Evolutionary conservation across 163 green algal species (phyloP), one percentile per base, ranked within the genome.

Genomic region (Scenedesmus sp.): DNA sequence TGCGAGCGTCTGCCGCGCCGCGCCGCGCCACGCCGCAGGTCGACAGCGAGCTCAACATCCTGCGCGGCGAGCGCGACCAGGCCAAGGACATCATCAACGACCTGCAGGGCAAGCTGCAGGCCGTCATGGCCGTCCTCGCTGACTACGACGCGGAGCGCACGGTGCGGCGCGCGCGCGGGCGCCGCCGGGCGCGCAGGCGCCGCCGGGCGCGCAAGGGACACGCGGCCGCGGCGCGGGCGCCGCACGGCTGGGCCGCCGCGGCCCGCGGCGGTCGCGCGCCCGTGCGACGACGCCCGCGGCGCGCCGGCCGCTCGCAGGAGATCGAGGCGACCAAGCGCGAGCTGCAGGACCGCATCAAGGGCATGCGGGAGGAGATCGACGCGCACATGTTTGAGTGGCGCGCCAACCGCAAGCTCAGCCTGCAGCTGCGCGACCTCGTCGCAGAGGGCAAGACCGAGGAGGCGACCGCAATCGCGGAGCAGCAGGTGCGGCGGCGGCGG

Each of bases 381-480:
- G 39, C 10, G 18, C 26, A 29, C 39, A 83, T 83, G 75, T 44
- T 53, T 36, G 77, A 87, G 50, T 91, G 84, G 67, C 80, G 87
- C 20, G 85, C 87, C n/a, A 91, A 91, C 81, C 83, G 87, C 57
- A 82, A 83, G 48, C 86, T 90, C 42, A 82, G 70, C 65, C 85
- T 91, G 36, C 42, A 81, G 70, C 65, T 92, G 20, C 78, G 87
- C 34, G 87, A 91, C 83, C 56, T 93, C 50, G 85, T 93, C n/a
- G 87, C 81, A 3, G 83, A 77, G 4, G 85, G 85, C 42, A 66
- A 85, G 58, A 39, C 85, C 5, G 85, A 89, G 10, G 83, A 89
- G 73, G 88, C 88, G 18, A 48, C 71, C 10, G 45, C 31, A 17
- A 50, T 83, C 20, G 81, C 42, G 7, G 56, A 81, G 14, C 48